These are phyloP conservation scores for Hylodesmum podocarpum DNA, from an alignment of 306 rosid genomes.

Conservation along the genomic window DNA sequence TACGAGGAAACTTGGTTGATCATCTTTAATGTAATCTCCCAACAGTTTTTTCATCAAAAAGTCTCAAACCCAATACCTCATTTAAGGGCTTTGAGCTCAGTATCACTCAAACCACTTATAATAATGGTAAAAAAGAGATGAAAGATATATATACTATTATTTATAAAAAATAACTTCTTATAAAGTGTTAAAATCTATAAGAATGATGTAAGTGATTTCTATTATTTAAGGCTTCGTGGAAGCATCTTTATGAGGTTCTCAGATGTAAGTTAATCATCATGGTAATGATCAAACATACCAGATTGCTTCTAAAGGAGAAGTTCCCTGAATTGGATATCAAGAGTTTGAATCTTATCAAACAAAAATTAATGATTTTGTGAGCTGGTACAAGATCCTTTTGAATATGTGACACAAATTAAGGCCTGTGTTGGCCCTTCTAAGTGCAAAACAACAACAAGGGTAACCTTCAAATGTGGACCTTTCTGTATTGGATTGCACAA, in stretches of 20 bases:
- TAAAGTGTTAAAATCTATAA: not conserved
- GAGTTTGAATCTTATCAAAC: not conserved
- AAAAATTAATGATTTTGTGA: not conserved
- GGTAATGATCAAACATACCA: not conserved
- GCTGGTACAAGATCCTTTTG: not conserved
- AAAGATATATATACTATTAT: not conserved
- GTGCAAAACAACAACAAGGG: constrained; percentile 10
- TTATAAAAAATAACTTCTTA: not conserved
- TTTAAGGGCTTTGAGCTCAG: too few species aligned
- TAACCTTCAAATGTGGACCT: not conserved
- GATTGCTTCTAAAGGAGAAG: not conserved
- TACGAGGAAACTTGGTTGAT: too few species aligned
- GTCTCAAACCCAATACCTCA: too few species aligned
- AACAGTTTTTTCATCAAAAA: too few species aligned
- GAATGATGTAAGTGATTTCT: not conserved
- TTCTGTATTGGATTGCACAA: constrained; percentile 7
- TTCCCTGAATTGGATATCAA: constrained; percentile 5
- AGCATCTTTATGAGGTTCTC: not conserved
- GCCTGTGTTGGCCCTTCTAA: not conserved
- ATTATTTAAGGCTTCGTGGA: not conserved
- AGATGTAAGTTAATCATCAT: not conserved
- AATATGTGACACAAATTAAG: not conserved
- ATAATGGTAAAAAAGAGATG: not conserved
- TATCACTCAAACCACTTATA: too few species aligned
- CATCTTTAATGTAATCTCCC: not conserved